Conservation (phyloP, 305 asterid species). For the Fraxinus dipetala region DNA sequence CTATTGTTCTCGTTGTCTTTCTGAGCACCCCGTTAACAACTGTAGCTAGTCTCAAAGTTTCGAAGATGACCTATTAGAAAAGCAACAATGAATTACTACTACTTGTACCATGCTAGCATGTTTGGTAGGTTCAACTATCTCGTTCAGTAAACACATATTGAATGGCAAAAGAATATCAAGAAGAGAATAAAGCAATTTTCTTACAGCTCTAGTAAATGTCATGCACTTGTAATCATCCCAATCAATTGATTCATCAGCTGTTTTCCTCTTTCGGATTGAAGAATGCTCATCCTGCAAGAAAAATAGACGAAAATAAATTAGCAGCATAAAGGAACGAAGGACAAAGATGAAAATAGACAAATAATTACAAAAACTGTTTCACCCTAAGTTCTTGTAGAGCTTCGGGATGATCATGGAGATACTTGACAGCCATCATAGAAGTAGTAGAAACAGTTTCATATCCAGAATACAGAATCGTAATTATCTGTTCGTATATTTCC, state of each 20-base stretch:
- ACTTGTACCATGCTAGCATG: not conserved
- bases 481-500: slow-evolving; percentile 58
- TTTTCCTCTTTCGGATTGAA: slow-evolving; percentile 35
- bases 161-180: not conserved
- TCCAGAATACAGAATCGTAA: slow-evolving; percentile 62
- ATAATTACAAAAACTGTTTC: not conserved
- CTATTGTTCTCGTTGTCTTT: slow-evolving; percentile 51
- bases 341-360: not conserved
- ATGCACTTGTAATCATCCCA: slow-evolving; percentile 62
- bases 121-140: not conserved
- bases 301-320: not conserved
- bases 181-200: slow-evolving; percentile 2
- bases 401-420: slow-evolving; percentile 61
- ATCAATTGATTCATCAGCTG: slow-evolving; percentile 33
- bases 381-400: slow-evolving; percentile 62
- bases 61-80: slow-evolving; percentile 46
- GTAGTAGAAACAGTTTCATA: slow-evolving; percentile 68
- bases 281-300: slow-evolving; percentile 55
- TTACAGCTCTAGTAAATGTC: slow-evolving; percentile 69
- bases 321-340: not conserved
- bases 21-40: slow-evolving; percentile 58
- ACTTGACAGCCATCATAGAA: slow-evolving; percentile 69
- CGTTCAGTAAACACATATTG: not conserved
- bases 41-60: slow-evolving; percentile 62
- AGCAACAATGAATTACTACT: not conserved